phyloP scores from a whole-genome alignment of 176 grass and related monocot genomes.

The Zea luxurians region DNA sequence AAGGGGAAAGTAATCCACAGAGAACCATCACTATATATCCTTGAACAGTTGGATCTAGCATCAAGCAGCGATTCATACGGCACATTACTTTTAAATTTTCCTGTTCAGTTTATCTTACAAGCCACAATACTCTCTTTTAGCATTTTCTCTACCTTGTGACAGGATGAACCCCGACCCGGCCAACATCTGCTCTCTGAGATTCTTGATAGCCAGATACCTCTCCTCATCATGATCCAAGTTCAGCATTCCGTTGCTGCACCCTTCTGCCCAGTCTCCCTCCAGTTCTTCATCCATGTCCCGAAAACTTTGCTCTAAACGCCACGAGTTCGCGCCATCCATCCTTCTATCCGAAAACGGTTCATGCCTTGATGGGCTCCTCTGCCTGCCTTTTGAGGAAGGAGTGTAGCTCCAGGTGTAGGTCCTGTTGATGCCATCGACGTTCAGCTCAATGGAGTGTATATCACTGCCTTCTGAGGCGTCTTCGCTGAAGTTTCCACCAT shows the following conservation, averaged over 20 bases:
- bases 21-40: constrained; percentile 24
- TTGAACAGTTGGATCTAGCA: constrained; percentile 8
- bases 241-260: constrained; percentile 45
- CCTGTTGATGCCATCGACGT: constrained; percentile 59
- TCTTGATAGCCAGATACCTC: constrained; percentile 70
- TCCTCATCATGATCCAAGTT: constrained; percentile 62
- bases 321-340: constrained; percentile 15
- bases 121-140: constrained; percentile 27
- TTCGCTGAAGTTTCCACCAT: constrained; percentile 17
- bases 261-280: constrained; percentile 61
- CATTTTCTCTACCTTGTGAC: constrained; percentile 42
- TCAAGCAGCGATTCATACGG: background rate
- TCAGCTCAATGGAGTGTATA: constrained; percentile 77
- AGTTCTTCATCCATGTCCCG: constrained; percentile 38
- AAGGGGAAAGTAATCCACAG: background rate
- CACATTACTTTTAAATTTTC: constrained; percentile 6
- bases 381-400: constrained; percentile 20
- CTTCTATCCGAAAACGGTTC: constrained; percentile 41
- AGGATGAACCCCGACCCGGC: constrained; percentile 62
- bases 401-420: constrained; percentile 53
- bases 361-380: constrained; percentile 7
- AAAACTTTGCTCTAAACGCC: background rate
- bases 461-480: constrained; percentile 54
- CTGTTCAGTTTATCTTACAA: constrained; percentile 32
- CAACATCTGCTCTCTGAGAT: constrained; percentile 75